phyloP scores from a whole-genome alignment of 2,329 filamentous ascomycete genomes.

The Fusarium staphyleae region DNA sequence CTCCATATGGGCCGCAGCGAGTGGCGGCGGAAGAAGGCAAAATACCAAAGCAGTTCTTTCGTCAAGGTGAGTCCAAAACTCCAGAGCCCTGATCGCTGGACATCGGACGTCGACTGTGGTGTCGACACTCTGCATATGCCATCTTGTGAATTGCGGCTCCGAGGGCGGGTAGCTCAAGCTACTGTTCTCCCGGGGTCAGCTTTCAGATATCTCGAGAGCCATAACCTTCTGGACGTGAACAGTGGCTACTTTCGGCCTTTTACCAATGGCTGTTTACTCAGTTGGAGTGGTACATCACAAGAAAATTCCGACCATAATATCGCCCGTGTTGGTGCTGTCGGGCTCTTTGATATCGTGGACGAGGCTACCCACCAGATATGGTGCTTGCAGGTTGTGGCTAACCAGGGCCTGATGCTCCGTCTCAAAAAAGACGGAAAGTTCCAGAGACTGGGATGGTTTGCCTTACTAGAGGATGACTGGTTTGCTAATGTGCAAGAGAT shows the following conservation, averaged over 20 bases:
- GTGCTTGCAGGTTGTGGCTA: conserved; percentile 3
- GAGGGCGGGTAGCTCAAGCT: not conserved
- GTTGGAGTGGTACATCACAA: not conserved
- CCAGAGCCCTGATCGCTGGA: not conserved
- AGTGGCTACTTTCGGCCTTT: too few relatives aligned
- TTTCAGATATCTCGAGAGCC: not conserved
- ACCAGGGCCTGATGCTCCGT: conserved; percentile 5
- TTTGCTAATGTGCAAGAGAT: not conserved
- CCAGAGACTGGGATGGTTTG: conserved; percentile 4
- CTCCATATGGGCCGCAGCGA: not conserved
- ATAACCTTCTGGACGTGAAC: not conserved
- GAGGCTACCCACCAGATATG: not conserved
- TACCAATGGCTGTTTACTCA: not conserved
- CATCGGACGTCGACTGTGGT: not conserved
- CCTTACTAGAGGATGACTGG: not conserved
- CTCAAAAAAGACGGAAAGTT: not conserved
- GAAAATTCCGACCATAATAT: not conserved
- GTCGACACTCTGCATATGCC: conserved; percentile 10
- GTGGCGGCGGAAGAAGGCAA: not conserved
- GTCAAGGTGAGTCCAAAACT: not conserved
- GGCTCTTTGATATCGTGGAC: conserved; percentile 6
- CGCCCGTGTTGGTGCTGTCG: not conserved
- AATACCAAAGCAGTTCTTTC: not conserved
- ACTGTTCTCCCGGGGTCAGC: not conserved
- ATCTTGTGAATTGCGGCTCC: conserved; percentile 10